These are phyloP conservation scores for Phytophthora ramorum DNA, from an alignment of 352 stramenopile species.

Conservation along the genomic window DNA sequence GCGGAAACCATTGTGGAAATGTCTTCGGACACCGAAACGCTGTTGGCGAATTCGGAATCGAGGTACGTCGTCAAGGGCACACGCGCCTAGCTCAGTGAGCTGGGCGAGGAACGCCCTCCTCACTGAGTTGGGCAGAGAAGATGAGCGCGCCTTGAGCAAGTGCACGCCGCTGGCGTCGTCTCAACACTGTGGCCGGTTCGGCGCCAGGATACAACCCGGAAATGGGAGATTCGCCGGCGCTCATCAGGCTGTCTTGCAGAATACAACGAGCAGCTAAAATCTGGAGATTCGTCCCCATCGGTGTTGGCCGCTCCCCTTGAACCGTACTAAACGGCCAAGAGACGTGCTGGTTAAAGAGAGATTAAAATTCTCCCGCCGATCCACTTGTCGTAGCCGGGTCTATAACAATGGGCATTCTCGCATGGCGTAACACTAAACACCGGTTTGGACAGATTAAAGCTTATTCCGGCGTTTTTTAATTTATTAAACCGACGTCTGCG, in stretches of 20 bases:
- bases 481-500: too few species aligned
- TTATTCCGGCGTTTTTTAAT: too few species aligned
- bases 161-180: conserved; percentile 15
- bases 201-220: conserved; percentile 7
- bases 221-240: conserved; percentile 15
- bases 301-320: conserved; percentile 14
- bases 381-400: too few species aligned
- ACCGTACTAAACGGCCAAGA: conserved; percentile 19
- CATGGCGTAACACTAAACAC: too few species aligned
- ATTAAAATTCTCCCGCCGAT: conserved; percentile 23
- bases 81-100: conserved; percentile 25
- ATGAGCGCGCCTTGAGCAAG: conserved; percentile 10
- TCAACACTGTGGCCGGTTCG: conserved; percentile 19
- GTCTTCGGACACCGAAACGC: conserved; percentile 6
- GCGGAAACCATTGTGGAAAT: not conserved
- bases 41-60: conserved; percentile 4
- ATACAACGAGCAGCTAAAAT: conserved; percentile 18
- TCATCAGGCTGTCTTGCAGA: not conserved
- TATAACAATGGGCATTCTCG: too few species aligned
- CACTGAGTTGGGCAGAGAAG: conserved; percentile 27
- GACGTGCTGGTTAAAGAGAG: conserved; percentile 4
- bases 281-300: conserved; percentile 29
- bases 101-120: conserved; percentile 16
- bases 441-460: too few species aligned
- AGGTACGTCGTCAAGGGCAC: not conserved